Conservation (phyloP, 2,329 filamentous ascomycete species). For the Pseudogymnoascus sp. region DNA sequence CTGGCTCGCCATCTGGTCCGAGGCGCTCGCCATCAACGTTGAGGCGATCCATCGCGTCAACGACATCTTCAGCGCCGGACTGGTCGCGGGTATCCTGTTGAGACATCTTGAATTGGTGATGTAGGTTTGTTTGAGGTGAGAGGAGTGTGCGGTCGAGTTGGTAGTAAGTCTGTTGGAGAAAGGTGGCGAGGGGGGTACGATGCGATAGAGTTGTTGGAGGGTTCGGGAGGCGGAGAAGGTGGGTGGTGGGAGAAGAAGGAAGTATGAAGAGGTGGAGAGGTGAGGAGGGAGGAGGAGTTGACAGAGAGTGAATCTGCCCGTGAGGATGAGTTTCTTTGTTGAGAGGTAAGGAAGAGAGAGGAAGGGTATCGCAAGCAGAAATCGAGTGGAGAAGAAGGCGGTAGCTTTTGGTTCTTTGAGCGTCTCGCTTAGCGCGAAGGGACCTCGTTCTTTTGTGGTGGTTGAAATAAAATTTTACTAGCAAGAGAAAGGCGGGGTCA, state of each 20-base stretch:
- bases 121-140: constrained; percentile 5
- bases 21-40: constrained; percentile 49
- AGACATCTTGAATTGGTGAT: constrained; percentile 22
- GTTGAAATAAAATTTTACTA: constrained; percentile 9
- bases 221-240: constrained; percentile 9
- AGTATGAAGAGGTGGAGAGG: constrained; percentile 11
- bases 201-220: constrained; percentile 13
- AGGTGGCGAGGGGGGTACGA: constrained; percentile 15
- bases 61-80: constrained; percentile 42
- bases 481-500: constrained; percentile 4
- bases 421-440: constrained; percentile 7
- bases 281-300: constrained; percentile 13
- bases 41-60: constrained; percentile 57
- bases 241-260: constrained; percentile 15
- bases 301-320: constrained; percentile 16
- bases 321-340: constrained; percentile 17
- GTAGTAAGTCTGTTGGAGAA: constrained; percentile 8
- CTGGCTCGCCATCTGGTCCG: constrained; percentile 67
- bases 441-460: constrained; percentile 5
- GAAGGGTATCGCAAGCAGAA: constrained; percentile 17
- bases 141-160: not conserved
- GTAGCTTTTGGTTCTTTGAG: constrained; percentile 8
- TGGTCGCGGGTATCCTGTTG: constrained; percentile 26
- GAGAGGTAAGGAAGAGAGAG: constrained; percentile 14
- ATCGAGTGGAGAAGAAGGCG: constrained; percentile 14